Evolutionary conservation across 257 asterid species (phyloP), one percentile per base, ranked within the genome.

Genomic region (Solanum stenotomum): DNA sequence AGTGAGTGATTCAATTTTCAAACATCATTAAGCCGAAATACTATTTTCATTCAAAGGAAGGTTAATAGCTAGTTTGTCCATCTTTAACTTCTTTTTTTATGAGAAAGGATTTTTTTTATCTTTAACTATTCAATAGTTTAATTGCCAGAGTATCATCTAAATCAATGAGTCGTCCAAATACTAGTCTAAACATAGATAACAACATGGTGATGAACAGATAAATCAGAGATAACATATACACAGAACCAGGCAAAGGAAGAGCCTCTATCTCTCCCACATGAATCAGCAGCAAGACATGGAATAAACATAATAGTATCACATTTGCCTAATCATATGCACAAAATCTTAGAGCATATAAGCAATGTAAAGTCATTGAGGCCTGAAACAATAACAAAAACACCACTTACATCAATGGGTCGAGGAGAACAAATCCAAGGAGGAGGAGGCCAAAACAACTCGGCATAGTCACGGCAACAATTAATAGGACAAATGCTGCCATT

Each of bases 401-500:
- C 52, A 85, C 97, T 96, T 91, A 93, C 98, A 91, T 94, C 93
- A 83, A 94, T 77, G 31, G 94, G 52, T n/a, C 90, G 90, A 83
- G 90, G 61, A 2, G 95, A 88, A 89, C 83, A 89, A 86, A 94
- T 90, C 98, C 98, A 97, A 31, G 90, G 87, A 35, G 98, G 98
- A 42, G 98, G 98, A 10, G 98, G 98, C 98, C 98, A 95, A 90
- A 97, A 95, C 94, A 94, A 87, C 88, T 91, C 92, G 31, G 94
- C 89, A 91, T 89, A 94, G 35, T 92, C 93, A 86, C 18, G 49
- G 29, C 70, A 88, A 87, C 88, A 87, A 87, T 83, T 88, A 56
- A 95, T 90, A 13, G 96, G 93, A 87, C 92, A 95, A 76, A 97
- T 95, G 35, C 92, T 91, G 87, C 98, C 95, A 81, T 89, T 93